Conservation (phyloP, 2,329 filamentous ascomycete species). For the Talaromyces atroroseus region DNA sequence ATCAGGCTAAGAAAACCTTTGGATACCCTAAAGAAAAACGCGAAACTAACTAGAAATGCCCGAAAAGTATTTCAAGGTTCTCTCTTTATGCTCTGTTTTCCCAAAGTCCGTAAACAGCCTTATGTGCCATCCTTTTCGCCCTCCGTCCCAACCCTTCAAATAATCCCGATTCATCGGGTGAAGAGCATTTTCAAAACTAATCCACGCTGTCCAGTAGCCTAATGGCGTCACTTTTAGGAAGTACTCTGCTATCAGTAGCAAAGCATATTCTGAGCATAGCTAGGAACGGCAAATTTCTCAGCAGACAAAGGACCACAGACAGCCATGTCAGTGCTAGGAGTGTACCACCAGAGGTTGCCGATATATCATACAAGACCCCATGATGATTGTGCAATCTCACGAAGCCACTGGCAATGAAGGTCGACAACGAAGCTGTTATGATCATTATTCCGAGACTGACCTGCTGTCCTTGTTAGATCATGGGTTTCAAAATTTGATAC, state of each 20-base stretch:
- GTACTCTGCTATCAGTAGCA: neutral
- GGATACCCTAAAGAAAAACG: no score
- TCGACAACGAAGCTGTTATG: neutral
- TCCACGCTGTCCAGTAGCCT: neutral
- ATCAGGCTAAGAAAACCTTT: no score
- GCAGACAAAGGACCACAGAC: neutral
- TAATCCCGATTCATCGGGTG: neutral
- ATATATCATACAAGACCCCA: constrained; percentile 4
- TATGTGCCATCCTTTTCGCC: neutral
- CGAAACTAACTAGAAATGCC: neutral
- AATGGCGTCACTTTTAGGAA: neutral
- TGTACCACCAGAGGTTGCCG: neutral
- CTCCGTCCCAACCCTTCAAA: neutral
- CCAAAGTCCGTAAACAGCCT: no score
- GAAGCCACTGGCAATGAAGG: neutral
- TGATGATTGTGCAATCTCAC: constrained; percentile 3
- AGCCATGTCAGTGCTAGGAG: constrained; percentile 7
- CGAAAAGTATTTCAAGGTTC: neutral
- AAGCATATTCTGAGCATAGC: neutral
- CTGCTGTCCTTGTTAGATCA: neutral
- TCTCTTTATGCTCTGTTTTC: neutral
- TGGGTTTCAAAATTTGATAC: no score
- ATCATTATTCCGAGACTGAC: constrained; percentile 2
- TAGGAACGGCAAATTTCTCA: constrained; percentile 4
- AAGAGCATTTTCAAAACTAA: neutral